Conservation (phyloP, 2,329 filamentous ascomycete genomes). For the Lasiodiplodia sp. region DNA sequence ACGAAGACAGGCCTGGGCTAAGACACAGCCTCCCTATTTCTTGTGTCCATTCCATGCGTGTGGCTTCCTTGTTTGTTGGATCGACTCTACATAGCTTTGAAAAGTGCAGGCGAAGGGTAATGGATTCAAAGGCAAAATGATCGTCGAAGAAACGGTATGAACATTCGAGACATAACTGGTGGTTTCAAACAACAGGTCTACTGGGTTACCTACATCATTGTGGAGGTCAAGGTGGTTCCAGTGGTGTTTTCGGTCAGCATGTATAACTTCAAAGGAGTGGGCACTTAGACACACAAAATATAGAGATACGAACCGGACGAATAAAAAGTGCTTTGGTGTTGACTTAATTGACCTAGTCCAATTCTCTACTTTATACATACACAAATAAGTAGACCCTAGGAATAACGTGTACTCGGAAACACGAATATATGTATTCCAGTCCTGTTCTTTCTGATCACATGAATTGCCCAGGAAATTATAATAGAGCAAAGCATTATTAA, state of each 20-base stretch:
- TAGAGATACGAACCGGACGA: not conserved
- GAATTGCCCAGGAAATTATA: not conserved
- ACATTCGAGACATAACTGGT: not conserved
- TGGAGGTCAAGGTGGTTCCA: not conserved
- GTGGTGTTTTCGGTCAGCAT: not conserved
- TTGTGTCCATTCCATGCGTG: not conserved
- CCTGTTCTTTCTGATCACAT: not conserved
- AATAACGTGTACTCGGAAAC: not conserved
- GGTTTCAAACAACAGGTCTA: not conserved
- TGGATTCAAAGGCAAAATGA: not conserved
- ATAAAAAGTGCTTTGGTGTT: not conserved
- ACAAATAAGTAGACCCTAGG: not conserved
- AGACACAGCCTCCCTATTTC: constrained; percentile 11
- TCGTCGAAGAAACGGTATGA: not conserved
- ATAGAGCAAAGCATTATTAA: not conserved
- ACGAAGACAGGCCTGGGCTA: constrained; percentile 82
- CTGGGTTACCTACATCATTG: not conserved
- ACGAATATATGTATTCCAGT: not conserved
- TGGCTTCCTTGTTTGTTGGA: not conserved
- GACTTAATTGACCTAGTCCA: not conserved
- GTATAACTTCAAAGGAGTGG: not conserved
- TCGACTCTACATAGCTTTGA: not conserved
- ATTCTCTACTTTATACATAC: not conserved
- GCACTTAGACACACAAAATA: not conserved
- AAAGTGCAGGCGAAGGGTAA: not conserved